Evolutionary conservation across 139 green algal species (phyloP).

Genomic region (Astrephomene gubernaculifera): DNA sequence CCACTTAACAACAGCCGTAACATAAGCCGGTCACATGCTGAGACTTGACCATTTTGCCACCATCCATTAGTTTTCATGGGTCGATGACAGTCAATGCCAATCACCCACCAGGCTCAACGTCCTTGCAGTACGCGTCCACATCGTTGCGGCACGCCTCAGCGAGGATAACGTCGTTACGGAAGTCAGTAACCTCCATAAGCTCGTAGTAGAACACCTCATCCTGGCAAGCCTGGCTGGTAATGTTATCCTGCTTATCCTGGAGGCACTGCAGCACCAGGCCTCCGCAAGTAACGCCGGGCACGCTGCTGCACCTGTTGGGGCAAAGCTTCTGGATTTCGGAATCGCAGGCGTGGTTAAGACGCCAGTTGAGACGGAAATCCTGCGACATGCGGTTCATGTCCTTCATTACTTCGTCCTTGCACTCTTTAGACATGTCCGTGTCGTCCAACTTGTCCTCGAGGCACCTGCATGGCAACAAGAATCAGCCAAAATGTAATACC

Average conservation of each 20-base stretch:
- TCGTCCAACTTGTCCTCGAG: slow-evolving; percentile 61
- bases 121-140: slow-evolving; percentile 80
- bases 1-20: no score
- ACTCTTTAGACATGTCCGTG: slow-evolving; percentile 78
- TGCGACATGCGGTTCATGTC: slow-evolving; percentile 75
- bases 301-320: slow-evolving; percentile 67
- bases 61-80: neutral
- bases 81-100: no score
- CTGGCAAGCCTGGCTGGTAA: slow-evolving; percentile 78
- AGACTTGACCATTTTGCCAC: no score
- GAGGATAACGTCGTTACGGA: slow-evolving; percentile 75
- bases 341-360: slow-evolving; percentile 83
- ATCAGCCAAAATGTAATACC: neutral
- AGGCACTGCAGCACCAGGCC: slow-evolving; percentile 89
- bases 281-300: slow-evolving; percentile 67
- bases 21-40: no score
- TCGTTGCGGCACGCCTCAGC: slow-evolving; percentile 81
- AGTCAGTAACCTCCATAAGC: slow-evolving; percentile 86
- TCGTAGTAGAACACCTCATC: slow-evolving; percentile 91
- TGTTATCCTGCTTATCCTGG: slow-evolving; percentile 84
- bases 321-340: slow-evolving; percentile 83
- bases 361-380: slow-evolving; percentile 92
- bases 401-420: slow-evolving; percentile 79
- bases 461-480: slow-evolving; percentile 47
- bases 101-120: slow-evolving; percentile 66